These are phyloP conservation scores for Didymella keratinophila DNA, from an alignment of 2,329 filamentous ascomycete species.

Conservation along the genomic window DNA sequence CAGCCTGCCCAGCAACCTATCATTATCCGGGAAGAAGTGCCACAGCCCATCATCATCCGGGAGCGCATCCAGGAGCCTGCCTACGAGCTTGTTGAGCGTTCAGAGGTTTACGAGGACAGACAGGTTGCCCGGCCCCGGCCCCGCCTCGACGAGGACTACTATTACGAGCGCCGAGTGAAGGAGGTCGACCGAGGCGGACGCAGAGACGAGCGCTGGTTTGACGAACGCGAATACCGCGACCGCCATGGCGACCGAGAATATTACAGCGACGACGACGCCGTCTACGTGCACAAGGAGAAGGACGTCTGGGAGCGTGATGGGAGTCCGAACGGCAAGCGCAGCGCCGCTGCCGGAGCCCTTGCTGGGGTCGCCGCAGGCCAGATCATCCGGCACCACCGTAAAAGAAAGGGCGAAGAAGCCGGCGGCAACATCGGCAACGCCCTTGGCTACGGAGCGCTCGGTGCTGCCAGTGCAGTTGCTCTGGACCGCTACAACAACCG, in stretches of 20 bases:
- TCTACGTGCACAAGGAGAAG: slow-evolving; percentile 65
- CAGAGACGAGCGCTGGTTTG: slow-evolving; percentile 47
- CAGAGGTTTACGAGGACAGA: slow-evolving; percentile 61
- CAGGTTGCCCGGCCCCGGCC: slow-evolving; percentile 52
- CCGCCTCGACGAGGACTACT: slow-evolving; percentile 66
- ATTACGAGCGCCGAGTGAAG: slow-evolving; percentile 65
- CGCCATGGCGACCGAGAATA: slow-evolving; percentile 54
- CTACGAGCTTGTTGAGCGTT: slow-evolving; percentile 67
- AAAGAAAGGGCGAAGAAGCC: slow-evolving; percentile 62
- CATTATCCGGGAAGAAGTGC: slow-evolving; percentile 62
- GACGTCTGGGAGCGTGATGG: slow-evolving; percentile 50
- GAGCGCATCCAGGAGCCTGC: slow-evolving; percentile 60
- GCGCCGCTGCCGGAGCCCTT: slow-evolving; percentile 69
- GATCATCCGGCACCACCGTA: slow-evolving; percentile 65
- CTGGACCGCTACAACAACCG: slow-evolving; percentile 60
- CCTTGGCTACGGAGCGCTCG: slow-evolving; percentile 67
- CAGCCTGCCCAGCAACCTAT: slow-evolving; percentile 63
- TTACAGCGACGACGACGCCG: slow-evolving; percentile 69
- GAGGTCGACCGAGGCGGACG: slow-evolving; percentile 61
- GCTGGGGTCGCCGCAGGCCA: slow-evolving; percentile 68
- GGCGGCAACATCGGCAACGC: slow-evolving; percentile 62
- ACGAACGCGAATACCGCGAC: slow-evolving; percentile 51
- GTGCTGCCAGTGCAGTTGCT: slow-evolving; percentile 67
- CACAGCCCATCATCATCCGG: slow-evolving; percentile 57
- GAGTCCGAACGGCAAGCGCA: slow-evolving; percentile 61